Conservation (phyloP, 768 basidiomycete genomes). For the Butyriboletus loyo region DNA sequence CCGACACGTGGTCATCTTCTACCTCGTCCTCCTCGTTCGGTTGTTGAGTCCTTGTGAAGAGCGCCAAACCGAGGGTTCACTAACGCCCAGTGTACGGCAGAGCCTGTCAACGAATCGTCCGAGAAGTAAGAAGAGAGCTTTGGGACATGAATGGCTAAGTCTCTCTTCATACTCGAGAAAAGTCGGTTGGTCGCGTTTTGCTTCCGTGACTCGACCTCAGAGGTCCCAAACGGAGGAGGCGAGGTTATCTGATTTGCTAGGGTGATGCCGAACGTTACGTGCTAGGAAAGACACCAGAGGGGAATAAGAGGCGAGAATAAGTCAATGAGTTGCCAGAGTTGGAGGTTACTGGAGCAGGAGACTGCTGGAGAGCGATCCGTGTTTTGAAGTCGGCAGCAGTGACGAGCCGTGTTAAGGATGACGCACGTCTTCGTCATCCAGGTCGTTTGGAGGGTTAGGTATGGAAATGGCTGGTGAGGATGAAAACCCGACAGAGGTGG, state of each 20-base stretch:
- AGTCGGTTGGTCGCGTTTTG: not conserved
- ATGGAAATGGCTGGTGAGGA: not conserved
- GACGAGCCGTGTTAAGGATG: too few relatives aligned
- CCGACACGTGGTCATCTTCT: not conserved
- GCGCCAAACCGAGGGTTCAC: not conserved
- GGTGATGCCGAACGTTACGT: too few relatives aligned
- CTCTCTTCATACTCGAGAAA: not conserved
- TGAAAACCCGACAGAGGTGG: not conserved
- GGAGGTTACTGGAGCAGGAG: not conserved
- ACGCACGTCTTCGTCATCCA: too few relatives aligned
- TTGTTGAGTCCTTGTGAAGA: not conserved
- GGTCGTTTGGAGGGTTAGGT: not conserved
- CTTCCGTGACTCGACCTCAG: not conserved
- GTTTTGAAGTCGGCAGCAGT: too few relatives aligned
- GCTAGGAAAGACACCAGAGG: not conserved
- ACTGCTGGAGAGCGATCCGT: not conserved
- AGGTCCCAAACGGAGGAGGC: not conserved
- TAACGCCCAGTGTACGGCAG: not conserved
- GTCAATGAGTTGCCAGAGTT: not conserved
- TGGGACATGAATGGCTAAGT: not conserved
- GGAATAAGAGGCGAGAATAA: not conserved
- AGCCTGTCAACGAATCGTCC: not conserved
- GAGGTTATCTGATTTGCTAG: too few relatives aligned
- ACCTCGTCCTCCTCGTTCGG: not conserved
- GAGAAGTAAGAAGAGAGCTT: not conserved